Evolutionary conservation across 192 early-diverging fungal species (phyloP).

Genomic region (Coemansia sp.): DNA sequence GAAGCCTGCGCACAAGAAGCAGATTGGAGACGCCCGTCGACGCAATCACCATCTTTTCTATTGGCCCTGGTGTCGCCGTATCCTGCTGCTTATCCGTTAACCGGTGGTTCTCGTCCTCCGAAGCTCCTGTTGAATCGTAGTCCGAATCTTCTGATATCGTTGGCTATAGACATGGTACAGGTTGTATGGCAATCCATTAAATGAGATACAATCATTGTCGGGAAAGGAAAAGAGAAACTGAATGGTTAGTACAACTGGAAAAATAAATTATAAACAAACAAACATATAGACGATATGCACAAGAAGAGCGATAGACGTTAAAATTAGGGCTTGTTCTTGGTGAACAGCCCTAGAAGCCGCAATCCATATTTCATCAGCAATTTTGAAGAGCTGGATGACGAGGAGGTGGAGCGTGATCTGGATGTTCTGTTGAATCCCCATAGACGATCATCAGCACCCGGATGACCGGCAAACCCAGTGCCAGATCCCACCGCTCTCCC

Average conservation of each 20-base stretch:
- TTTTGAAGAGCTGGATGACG: not conserved
- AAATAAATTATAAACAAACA: not conserved
- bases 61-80: slow-evolving; percentile 26
- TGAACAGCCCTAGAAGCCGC: slow-evolving; percentile 1
- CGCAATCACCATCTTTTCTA: slow-evolving; percentile 61
- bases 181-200: not conserved
- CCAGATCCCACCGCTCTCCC: not conserved
- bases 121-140: not conserved
- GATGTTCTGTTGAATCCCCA: not conserved
- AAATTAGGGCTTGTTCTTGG: not conserved
- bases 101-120: not conserved
- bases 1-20: slow-evolving; percentile 51
- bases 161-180: not conserved
- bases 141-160: not conserved
- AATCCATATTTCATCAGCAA: not conserved
- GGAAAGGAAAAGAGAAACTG: not conserved
- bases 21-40: slow-evolving; percentile 58
- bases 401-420: not conserved
- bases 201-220: too few species aligned
- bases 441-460: too few species aligned
- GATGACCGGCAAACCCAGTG: too few species aligned
- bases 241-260: slow-evolving; percentile 4
- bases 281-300: not conserved
- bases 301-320: not conserved
- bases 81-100: slow-evolving; percentile 3